phyloP scores from a whole-genome alignment of 129 eudicot genomes.

The Sambucus nigra region DNA sequence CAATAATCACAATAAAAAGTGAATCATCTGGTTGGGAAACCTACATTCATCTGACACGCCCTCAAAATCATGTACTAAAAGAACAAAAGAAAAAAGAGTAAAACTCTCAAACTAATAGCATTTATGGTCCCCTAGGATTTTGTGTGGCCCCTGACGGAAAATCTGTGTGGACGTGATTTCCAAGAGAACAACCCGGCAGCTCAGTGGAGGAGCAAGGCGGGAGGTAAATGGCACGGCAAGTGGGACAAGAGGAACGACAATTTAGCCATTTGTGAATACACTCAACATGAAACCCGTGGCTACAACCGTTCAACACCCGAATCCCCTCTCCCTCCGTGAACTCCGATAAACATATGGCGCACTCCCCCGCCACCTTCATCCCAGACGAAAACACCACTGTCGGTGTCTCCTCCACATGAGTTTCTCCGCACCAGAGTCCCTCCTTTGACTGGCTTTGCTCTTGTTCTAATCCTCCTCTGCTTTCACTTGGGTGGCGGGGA shows the following conservation, averaged over 20 bases:
- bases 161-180: not conserved
- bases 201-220: not conserved
- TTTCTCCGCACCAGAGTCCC: not conserved
- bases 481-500: not conserved
- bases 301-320: not conserved
- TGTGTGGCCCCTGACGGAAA: not conserved
- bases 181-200: not conserved
- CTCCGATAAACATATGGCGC: conserved; percentile 1
- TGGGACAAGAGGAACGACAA: not conserved
- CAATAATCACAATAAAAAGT: too few species aligned
- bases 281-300: conserved; percentile 2
- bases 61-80: too few species aligned
- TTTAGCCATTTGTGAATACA: not conserved
- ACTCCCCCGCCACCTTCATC: not conserved
- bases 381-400: not conserved
- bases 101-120: not conserved
- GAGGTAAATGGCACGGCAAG: not conserved
- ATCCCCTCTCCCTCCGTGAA: conserved; percentile 3
- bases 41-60: too few species aligned
- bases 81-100: too few species aligned
- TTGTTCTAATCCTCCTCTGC: not conserved
- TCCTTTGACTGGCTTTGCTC: not conserved
- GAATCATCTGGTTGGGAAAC: too few species aligned
- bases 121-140: not conserved
- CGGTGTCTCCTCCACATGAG: not conserved